Evolutionary conservation across 2,329 filamentous ascomycete genomes (phyloP), one percentile per base, ranked within the genome.

Genomic region (Ascochyta koolunga): DNA sequence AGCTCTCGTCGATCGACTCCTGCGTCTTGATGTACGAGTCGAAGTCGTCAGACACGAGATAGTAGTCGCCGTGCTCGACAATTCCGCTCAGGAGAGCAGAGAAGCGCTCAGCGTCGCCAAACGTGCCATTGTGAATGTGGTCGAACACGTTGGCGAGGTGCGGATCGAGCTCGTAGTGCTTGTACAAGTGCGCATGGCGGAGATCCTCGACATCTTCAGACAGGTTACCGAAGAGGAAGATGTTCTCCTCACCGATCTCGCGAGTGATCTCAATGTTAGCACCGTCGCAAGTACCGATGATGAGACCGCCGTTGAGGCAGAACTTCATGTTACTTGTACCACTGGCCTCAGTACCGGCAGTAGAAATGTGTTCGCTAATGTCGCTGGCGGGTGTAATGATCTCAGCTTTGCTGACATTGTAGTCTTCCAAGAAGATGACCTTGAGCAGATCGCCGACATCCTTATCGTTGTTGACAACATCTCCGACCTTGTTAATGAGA

Each of bases 301-400:
- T 96, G 58, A 99, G 82, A 60, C 95, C 95, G 61, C 95, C 95
- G 69, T 98, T 99, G 69, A 99, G 83, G 13, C 97, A 95, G 76
- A 99, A 99, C 78, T 99, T 99, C 95, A 99, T 99, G 85, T 99
- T 99, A 70, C 91, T 96, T 11, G 92, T 96, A 59, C 93, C 93
- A 60, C 82, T 86, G 22, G 85, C 86, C 67, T 99, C 95, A 1
- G 95, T 99, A 43, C 95, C 95, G 32, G 95, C 95, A 21, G 95
- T 99, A 2, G 95, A 98, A 70, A 99, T 99, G 75, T 99, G 95
- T 80, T 99, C 95, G 77, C 92, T 96, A 69, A 99, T 88, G 68
- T 99, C 95, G 18, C 91, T 96, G 11, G 95, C 95, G 11, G 95
- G 95, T 61, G 86, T 86, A 69, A 99, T 97, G 70, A 98, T 93